Evolutionary conservation across 1,284 basidiomycete species (phyloP), one percentile per base, ranked within the genome.

Genomic region (Trichosporon sp.): DNA sequence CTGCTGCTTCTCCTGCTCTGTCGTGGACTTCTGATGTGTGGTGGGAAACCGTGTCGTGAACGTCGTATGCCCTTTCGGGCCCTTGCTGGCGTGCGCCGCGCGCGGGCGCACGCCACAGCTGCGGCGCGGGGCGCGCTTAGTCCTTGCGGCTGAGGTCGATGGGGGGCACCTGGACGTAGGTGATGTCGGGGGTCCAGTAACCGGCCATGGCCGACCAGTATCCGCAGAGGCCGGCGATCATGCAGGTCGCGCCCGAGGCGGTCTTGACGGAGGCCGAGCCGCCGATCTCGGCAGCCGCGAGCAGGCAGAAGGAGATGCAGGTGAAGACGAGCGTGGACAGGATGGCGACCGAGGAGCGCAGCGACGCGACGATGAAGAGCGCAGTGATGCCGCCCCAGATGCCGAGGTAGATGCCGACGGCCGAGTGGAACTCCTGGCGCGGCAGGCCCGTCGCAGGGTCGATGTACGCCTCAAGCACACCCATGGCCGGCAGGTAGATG

Each of bases 181-280:
- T 70, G 27, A 68, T 70, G 69, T 72, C 71, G 21, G 69, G 67
- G 1, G 71, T 70, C 71, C 71, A 72, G 69, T 70, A 70, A 31
- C 71, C 71, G 7, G 71, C 62, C 58, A 72, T 68, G 9, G 69
- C 71, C 7, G 71, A 67, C 65, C 67, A 72, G 69, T 65, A 68
- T n/a, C 71, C 71, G 18, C 56, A 67, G 27, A 8, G 23, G n/a
- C 58, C 56, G 7, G 64, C 69, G 25, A 68, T 64, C 65, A 70
- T 27, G 67, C 67, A 64, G 47, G 68, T 25, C 1, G 65, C 65
- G 25, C 71, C 71, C 12, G 67, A 60, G 32, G 67, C 71, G 23
- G 34, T 47, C 34, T 44, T 64, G 11, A 56, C 38, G 7, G 21
- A 9, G 63, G 53, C 15, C 5, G 18, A n/a, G 35, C 63, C 62